phyloP scores from a whole-genome alignment of 2,329 filamentous ascomycete genomes.

The Colletotrichum magnum region DNA sequence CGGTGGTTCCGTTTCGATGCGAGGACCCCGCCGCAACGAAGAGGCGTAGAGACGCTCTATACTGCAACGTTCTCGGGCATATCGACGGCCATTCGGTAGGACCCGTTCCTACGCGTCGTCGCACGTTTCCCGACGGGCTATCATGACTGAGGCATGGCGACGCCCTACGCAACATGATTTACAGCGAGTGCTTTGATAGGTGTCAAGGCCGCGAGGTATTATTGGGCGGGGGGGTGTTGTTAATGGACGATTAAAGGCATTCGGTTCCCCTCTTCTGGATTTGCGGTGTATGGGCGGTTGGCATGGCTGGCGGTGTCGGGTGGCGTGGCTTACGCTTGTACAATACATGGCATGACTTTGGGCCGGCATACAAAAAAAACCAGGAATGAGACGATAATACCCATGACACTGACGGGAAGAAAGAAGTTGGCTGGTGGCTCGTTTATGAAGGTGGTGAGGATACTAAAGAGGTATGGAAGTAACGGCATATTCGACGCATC shows the following conservation, averaged over 20 bases:
- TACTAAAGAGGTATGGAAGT: no score
- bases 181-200: slow-evolving; percentile 37
- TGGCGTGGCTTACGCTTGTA: slow-evolving; percentile 41
- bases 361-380: slow-evolving; percentile 41
- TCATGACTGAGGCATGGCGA: slow-evolving; percentile 59
- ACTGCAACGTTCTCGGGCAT: slow-evolving; percentile 36
- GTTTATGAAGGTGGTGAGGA: no score
- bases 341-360: slow-evolving; percentile 41
- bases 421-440: not conserved
- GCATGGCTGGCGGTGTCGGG: slow-evolving; percentile 41
- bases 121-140: slow-evolving; percentile 49
- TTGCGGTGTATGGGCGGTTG: slow-evolving; percentile 37
- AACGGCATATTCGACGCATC: no score
- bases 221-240: slow-evolving; percentile 28
- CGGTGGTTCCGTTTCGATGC: slow-evolving; percentile 50
- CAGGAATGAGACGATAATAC: slow-evolving; percentile 41
- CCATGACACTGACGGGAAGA: slow-evolving; percentile 13
- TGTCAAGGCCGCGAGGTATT: slow-evolving; percentile 35
- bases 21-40: slow-evolving; percentile 55
- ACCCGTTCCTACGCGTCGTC: slow-evolving; percentile 47
- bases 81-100: slow-evolving; percentile 45
- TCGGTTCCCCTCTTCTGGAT: slow-evolving; percentile 38
- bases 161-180: slow-evolving; percentile 43
- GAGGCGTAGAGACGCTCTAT: slow-evolving; percentile 52
- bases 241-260: slow-evolving; percentile 35